phyloP scores from a whole-genome alignment of 2,329 filamentous ascomycete species.

The Dactylella cylindrospora region DNA sequence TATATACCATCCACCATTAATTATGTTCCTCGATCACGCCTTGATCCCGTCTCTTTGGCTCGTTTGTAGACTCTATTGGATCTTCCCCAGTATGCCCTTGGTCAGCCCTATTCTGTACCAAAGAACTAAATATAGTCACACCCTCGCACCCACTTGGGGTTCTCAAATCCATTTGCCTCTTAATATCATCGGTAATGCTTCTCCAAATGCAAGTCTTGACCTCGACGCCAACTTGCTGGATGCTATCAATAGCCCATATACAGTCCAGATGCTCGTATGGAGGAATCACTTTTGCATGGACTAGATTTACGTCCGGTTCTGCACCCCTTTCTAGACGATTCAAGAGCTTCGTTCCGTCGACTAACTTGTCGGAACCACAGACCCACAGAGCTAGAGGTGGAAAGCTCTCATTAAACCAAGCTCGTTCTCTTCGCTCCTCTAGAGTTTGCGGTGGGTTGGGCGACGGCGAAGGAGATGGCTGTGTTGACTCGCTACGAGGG shows the following conservation, averaged over 20 bases:
- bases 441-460: neutral
- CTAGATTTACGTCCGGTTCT: constrained; percentile 77
- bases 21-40: too few species aligned
- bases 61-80: too few species aligned
- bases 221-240: constrained; percentile 79
- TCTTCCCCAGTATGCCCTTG: too few species aligned
- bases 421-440: constrained; percentile 49
- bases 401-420: constrained; percentile 79
- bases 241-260: constrained; percentile 87
- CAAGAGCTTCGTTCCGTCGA: constrained; percentile 76
- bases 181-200: constrained; percentile 63
- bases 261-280: constrained; percentile 94
- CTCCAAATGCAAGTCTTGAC: constrained; percentile 81
- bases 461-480: neutral
- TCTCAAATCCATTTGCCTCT: constrained; percentile 60
- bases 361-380: constrained; percentile 76
- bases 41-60: too few species aligned
- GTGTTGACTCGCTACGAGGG: neutral
- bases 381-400: constrained; percentile 90
- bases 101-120: neutral
- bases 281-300: constrained; percentile 79
- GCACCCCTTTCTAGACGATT: constrained; percentile 71
- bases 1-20: too few species aligned
- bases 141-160: constrained; percentile 66
- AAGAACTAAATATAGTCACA: constrained; percentile 48